Evolutionary conservation across 768 basidiomycete genomes (phyloP).

Genomic region (Termitomyces sp.): DNA sequence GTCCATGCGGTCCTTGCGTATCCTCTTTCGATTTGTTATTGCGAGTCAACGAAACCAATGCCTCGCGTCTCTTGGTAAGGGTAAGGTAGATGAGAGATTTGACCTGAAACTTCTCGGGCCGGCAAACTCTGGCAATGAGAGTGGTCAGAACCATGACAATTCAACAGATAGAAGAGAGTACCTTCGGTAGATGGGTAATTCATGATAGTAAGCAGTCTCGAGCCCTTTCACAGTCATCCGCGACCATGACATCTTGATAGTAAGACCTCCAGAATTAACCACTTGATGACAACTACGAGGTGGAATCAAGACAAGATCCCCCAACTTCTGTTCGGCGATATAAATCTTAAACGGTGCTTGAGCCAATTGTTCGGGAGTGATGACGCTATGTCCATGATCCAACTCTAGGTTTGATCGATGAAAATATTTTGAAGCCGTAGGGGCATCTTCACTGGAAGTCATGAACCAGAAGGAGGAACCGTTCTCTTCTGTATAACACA

Average conservation of each 20-base stretch:
- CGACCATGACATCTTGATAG: constrained; percentile 84
- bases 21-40: background rate
- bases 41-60: background rate
- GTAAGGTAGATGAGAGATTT: constrained; percentile 62
- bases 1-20: background rate
- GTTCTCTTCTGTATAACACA: constrained; percentile 72
- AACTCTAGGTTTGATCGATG: constrained; percentile 50
- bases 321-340: constrained; percentile 67
- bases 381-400: constrained; percentile 69
- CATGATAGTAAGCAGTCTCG: constrained; percentile 58
- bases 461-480: constrained; percentile 88
- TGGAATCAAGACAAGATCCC: constrained; percentile 80
- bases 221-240: constrained; percentile 72
- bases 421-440: constrained; percentile 56
- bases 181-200: constrained; percentile 80
- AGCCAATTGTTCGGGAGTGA: constrained; percentile 59
- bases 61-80: constrained; percentile 29
- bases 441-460: constrained; percentile 60
- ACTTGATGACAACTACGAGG: constrained; percentile 83
- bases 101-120: constrained; percentile 72
- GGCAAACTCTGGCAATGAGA: constrained; percentile 57
- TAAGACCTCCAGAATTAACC: constrained; percentile 75
- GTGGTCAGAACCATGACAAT: background rate
- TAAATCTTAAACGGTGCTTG: constrained; percentile 68
- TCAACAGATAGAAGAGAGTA: constrained; percentile 22